Evolutionary conservation across 495 filamentous ascomycete genomes (phyloP), one percentile per base, ranked within the genome.

Genomic region (Cudoniella acicularis): DNA sequence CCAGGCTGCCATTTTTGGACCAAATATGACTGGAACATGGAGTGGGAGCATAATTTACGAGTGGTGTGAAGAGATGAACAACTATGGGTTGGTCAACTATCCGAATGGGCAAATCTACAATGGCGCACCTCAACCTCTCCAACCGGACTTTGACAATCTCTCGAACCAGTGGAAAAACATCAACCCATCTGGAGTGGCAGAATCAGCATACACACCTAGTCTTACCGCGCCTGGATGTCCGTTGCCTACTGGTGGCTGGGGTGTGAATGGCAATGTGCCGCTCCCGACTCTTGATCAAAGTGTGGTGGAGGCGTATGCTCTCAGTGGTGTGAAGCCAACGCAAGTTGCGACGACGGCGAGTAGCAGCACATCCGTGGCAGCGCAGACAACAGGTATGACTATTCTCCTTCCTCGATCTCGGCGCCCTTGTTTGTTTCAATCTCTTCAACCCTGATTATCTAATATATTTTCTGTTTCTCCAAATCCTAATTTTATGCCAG

Each of bases 51-150:
- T 94, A 58, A 75, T 93, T 62, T 95, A 95, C 72, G 90, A 96
- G 70, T 96, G 90, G 90, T 87, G 94, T 54, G 71, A 92, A 67
- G 90, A 94, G 69, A 73, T 79, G 27, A 95, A 94, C 69, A 72
- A 89, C 65, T 95, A 94, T 69, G 91, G 91, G 52, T 73, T 96
- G 24, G 83, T 96, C n/a, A n/a, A n/a, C n/a, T n/a, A n/a, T n/a
- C 73, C 79, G n/a, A 86, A 84, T 57, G 89, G 89, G 10, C 90
- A 77, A 71, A 79, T 80, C 2, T 82, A 87, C 59, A 74, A 77
- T 36, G 90, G 89, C 25, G 87, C 84, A 0, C 91, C 91, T 0
- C 88, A 80, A 0, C 88, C 90, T 0, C 74, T 92, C 24, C 72
- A 71, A 0, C 90, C 90, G 0, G 91, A 95, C 64, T 96, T 90